Conservation (phyloP, 2,329 filamentous ascomycete species). For the Aureobasidium lini region DNA sequence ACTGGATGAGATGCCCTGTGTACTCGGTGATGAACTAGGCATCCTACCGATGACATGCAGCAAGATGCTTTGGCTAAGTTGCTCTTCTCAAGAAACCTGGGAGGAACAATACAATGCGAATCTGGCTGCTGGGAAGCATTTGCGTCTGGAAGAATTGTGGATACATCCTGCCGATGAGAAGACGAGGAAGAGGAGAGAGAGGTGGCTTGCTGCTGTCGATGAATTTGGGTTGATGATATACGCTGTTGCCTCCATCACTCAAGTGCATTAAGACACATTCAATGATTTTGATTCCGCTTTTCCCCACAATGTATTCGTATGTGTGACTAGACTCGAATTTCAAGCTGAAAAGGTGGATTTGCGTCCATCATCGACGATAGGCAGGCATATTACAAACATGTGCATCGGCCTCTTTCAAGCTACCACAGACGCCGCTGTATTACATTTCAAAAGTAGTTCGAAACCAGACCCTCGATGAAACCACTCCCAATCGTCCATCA, state of each 20-base stretch:
- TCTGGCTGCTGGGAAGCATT: neutral
- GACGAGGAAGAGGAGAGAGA: constrained; percentile 29
- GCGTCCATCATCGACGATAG: too few relatives aligned
- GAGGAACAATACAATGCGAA: neutral
- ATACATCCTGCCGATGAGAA: neutral
- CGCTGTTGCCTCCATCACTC: constrained; percentile 30
- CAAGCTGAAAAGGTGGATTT: too few relatives aligned
- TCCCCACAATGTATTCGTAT: too few relatives aligned
- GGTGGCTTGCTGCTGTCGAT: constrained; percentile 45
- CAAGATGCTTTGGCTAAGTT: neutral
- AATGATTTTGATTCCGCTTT: too few relatives aligned
- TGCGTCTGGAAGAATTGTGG: constrained; percentile 13
- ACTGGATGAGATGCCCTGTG: constrained; percentile 39
- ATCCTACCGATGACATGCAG: constrained; percentile 32
- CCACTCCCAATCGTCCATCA: too few relatives aligned
- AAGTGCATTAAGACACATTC: too few relatives aligned
- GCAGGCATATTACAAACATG: too few relatives aligned
- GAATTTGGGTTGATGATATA: constrained; percentile 50
- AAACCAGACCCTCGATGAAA: too few relatives aligned
- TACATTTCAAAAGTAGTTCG: too few relatives aligned
- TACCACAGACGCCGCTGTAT: too few relatives aligned
- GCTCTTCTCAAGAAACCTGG: neutral
- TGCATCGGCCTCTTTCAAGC: too few relatives aligned
- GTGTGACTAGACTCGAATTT: too few relatives aligned
- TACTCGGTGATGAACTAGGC: constrained; percentile 42